These are phyloP conservation scores for Rhizopogon vinicolor DNA, from an alignment of 768 basidiomycete genomes.

Conservation along the genomic window DNA sequence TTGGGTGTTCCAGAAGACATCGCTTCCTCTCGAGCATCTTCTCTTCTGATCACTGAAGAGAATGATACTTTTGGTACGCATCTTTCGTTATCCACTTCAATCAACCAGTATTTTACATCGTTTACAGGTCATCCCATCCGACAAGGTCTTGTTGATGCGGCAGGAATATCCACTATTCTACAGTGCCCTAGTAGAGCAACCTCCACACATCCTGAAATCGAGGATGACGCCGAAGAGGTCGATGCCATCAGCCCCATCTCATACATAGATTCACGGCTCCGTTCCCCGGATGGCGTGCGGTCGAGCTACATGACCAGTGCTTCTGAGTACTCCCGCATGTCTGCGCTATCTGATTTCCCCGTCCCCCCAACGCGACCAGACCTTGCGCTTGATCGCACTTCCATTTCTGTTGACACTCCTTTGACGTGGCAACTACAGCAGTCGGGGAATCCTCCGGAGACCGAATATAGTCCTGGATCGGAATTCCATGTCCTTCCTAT, in stretches of 20 bases:
- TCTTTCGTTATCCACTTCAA: background rate
- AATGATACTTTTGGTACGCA: constrained; percentile 27
- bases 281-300: constrained; percentile 31
- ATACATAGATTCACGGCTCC: constrained; percentile 14
- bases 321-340: constrained; percentile 59
- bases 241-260: constrained; percentile 12
- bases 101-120: background rate
- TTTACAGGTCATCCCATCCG: constrained; percentile 20
- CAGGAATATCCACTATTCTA: constrained; percentile 8
- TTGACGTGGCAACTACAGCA: constrained; percentile 1
- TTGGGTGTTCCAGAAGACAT: constrained; percentile 21
- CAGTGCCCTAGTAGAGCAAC: constrained; percentile 6
- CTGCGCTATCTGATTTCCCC: constrained; percentile 70
- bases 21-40: constrained; percentile 16
- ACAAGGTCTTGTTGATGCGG: constrained; percentile 12
- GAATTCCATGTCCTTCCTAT: constrained; percentile 4
- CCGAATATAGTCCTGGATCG: constrained; percentile 6
- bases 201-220: constrained; percentile 20
- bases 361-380: constrained; percentile 42
- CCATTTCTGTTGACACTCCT: constrained; percentile 36
- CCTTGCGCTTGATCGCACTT: constrained; percentile 28
- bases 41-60: constrained; percentile 15
- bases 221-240: constrained; percentile 7
- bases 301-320: constrained; percentile 59
- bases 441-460: background rate